Percentiles rank a stretch among this genome's conserved stretches.
Conservation (phyloP, 495 filamentous ascomycete species). For the Penicillium lividum region DNA sequence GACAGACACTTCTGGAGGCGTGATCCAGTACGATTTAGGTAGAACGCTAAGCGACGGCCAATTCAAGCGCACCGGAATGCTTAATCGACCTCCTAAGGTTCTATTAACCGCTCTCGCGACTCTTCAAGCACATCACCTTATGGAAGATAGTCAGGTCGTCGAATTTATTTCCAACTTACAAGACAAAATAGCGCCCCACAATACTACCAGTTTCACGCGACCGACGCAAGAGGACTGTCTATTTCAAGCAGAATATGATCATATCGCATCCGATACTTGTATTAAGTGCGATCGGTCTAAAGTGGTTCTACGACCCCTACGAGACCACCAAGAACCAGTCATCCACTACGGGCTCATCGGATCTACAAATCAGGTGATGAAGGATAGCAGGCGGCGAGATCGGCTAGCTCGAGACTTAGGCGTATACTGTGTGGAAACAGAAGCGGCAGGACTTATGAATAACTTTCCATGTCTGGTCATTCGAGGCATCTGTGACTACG, state of each 20-base stretch:
- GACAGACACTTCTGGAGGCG: conserved; percentile 26
- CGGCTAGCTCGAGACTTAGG: conserved; percentile 6
- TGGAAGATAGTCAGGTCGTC: conserved; percentile 5
- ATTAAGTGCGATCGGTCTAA: conserved; percentile 16
- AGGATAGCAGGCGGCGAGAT: conserved; percentile 2
- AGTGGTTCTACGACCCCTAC: conserved; percentile 9
- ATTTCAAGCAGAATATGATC: conserved; percentile 27
- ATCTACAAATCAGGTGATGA: conserved; percentile 3
- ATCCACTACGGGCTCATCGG: conserved; percentile 9
- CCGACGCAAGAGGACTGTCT: conserved; percentile 24
- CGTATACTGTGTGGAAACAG: no score
- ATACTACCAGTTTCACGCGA: conserved; percentile 6
- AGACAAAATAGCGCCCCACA: conserved; percentile 8
- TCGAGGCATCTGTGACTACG: conserved; percentile 31
- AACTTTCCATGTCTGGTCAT: conserved; percentile 26
- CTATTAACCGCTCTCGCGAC: conserved; percentile 26
- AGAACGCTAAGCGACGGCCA: conserved; percentile 24
- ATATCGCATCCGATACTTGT: conserved; percentile 19
- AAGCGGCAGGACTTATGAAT: not conserved
- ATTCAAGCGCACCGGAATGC: conserved; percentile 28
- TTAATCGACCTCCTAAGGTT: conserved; percentile 28
- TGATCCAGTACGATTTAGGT: conserved; percentile 44
- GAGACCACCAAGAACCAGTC: conserved; percentile 15
- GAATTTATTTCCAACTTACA: conserved; percentile 12
- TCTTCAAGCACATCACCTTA: not conserved